phyloP scores from a whole-genome alignment of 1,139 yeast species.

The Pichia cactophila region DNA sequence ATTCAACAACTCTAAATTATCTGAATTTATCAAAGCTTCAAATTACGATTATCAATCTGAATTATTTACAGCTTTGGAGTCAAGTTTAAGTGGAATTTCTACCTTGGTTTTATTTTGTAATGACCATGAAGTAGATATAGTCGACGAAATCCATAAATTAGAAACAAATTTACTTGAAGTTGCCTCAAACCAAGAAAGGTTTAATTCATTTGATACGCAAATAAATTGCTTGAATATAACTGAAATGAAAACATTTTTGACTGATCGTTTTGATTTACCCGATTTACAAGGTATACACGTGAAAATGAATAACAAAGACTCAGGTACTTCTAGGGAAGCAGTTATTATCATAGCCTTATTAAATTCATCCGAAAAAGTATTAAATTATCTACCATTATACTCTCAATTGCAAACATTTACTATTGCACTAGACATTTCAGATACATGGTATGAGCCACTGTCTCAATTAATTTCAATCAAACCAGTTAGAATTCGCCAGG shows the following conservation, averaged over 20 bases:
- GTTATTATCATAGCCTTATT: neutral
- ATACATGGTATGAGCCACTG: neutral
- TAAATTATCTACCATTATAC: neutral
- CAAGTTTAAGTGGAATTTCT: constrained; percentile 9
- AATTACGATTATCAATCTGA: constrained; percentile 10
- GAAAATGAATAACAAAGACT: constrained; percentile 1
- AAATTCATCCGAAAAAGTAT: neutral
- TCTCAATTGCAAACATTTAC: constrained; percentile 2
- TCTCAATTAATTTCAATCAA: neutral
- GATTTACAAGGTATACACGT: constrained; percentile 1
- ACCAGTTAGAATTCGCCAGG: constrained; percentile 1
- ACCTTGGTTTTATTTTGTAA: neutral
- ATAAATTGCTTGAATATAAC: neutral
- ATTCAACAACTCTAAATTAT: neutral
- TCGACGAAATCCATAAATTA: neutral
- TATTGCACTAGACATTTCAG: constrained; percentile 1
- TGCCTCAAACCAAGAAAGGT: neutral
- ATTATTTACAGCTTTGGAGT: constrained; percentile 4
- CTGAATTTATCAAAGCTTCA: constrained; percentile 4
- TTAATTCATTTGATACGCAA: neutral
- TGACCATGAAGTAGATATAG: neutral
- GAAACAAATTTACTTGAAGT: neutral
- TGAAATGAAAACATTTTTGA: neutral
- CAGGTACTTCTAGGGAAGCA: neutral
- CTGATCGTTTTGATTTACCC: neutral